Evolutionary conservation across 257 asterid genomes (phyloP), one percentile per base, ranked within the genome.

Genomic region (Gynochthodes officinalis): DNA sequence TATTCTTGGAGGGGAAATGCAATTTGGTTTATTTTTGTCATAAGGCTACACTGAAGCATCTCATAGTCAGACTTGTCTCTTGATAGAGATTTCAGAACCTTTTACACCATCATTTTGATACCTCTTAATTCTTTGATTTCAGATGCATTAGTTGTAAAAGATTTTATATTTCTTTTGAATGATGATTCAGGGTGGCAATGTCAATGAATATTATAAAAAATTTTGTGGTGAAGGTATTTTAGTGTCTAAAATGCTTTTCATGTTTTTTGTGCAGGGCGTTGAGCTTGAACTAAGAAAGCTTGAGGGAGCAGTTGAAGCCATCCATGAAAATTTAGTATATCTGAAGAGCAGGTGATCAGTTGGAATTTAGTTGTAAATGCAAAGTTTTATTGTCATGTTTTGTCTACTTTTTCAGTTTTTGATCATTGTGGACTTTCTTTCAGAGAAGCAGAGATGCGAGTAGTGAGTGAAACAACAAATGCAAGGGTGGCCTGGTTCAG

Each of bases 241-340:
- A 13, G 1, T 21, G 21, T 1, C 0, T 64, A 77, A 57, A 75
- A 75, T 67, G 42, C 64, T 73, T 50, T 55, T 76, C 79, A 40
- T 77, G 32, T 42, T 32, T 39, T 67, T 60, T 12, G 77, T 65
- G 73, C 76, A 90, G 98, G 98, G 97, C 68, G 75, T 93, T 54
- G 97, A 89, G 81, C 97, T 93, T 75, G 98, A 93, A 84, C 84
- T 90, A 37, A 85, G 89, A 80, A 90, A 93, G 82, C 97, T 93
- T 70, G 97, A 93, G 82, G 98, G 91, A 73, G 97, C 92, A 37
- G 93, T 90, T 55, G 96, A 90, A 71, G 84, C 96, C 70, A 89
- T 93, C 77, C 97, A 82, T 79, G 97, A 87, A 83, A 93, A 90
- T 71, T 80, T 93, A 69, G 63, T 87, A 19, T 89, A 89, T 83